These are phyloP conservation scores for Narthecium ossifragum DNA, from an alignment of 106 monocot genomes.

Conservation along the genomic window DNA sequence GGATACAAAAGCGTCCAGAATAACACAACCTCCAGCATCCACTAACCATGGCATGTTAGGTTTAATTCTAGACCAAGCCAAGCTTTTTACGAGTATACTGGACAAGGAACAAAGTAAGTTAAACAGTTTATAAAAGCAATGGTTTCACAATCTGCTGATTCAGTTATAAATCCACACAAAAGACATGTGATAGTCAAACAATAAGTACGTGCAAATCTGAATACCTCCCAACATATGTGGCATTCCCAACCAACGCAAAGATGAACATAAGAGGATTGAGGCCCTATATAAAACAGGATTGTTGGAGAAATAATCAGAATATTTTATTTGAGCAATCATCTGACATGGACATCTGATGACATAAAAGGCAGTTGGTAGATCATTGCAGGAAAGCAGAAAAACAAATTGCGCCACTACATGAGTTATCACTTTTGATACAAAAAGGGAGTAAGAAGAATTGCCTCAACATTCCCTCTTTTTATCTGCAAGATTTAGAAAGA, in stretches of 20 bases:
- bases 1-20: conserved; percentile 90
- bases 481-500: conserved; percentile 50
- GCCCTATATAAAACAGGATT: conserved; percentile 42
- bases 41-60: conserved; percentile 86
- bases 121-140: not conserved
- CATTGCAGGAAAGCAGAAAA: no score
- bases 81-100: conserved; percentile 77
- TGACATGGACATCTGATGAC: no score
- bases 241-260: conserved; percentile 76
- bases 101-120: conserved; percentile 8
- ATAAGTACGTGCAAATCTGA: not conserved
- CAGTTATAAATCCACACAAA: not conserved
- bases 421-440: not conserved
- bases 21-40: conserved; percentile 85
- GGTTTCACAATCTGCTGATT: not conserved
- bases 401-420: not conserved
- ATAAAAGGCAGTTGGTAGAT: no score
- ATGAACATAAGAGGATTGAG: conserved; percentile 78
- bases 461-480: conserved; percentile 71
- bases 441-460: conserved; percentile 15
- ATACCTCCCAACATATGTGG: conserved; percentile 90
- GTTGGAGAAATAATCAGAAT: no score
- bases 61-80: conserved; percentile 60
- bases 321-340: no score
- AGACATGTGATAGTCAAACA: not conserved